Evolutionary conservation across 371 early-diverging fungal species (phyloP), one percentile per base, ranked within the genome.

Genomic region (Mortierella sp.): DNA sequence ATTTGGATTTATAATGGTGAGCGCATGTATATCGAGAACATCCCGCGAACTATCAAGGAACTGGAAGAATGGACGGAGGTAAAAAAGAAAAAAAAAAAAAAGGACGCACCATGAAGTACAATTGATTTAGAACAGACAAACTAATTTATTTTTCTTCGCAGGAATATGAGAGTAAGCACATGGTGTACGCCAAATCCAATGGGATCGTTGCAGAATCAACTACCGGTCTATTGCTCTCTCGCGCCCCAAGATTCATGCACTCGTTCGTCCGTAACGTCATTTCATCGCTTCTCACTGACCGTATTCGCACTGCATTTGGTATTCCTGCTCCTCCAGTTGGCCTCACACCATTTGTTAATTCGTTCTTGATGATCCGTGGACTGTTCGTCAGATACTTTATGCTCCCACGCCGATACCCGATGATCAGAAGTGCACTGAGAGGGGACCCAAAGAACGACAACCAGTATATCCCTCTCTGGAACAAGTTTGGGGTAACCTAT

Each of bases 11-110:
- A 83, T 26, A 64, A 79, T 55, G 89, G 89, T 0, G 49, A 62
- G 13, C 64, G 70, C n/a, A 87, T 89, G 90, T 75, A 82, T 7
- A 88, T 90, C 35, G 76, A 86, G 62, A 82, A 85, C 70, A 89
- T 90, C 37, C 90, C 88, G 2, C 70, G 73, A 12, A 83, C 87
- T 8, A n/a, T 76, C 3, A 83, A 85, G 26, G 86, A 80, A n/a
- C 70, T 89, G 55, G 63, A 70, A 1, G 65, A 42, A 12, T 86
- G 87, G 63, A 64, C 82, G 54, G 75, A 86, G 64, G 82, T 76
- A 76, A 68, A 34, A 12, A 26, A 45, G 19, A 29, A 29, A n/a
- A n/a, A n/a, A n/a, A n/a, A n/a, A n/a, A n/a, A n/a, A n/a, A n/a
- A n/a, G n/a, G n/a, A n/a, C n/a, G n/a, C n/a, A n/a, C n/a, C n/a